Percentiles rank a stretch among this genome's conserved stretches.
Conservation (phyloP, 2,329 filamentous ascomycete species). For the Mycocentrospora acerina region DNA sequence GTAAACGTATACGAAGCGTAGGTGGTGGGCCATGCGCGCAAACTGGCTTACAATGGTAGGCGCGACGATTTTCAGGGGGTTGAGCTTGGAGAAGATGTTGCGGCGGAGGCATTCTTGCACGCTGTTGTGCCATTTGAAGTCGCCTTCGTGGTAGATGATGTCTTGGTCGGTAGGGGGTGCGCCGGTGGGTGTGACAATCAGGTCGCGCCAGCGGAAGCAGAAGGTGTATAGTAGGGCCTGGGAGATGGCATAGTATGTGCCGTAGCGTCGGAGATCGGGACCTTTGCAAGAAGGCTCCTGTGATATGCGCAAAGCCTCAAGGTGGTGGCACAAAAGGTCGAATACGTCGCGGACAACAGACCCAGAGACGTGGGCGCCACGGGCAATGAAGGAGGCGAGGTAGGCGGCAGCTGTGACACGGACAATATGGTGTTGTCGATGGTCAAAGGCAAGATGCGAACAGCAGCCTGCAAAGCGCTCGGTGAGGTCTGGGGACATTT, state of each 20-base stretch:
- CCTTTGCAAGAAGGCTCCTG: conserved; percentile 76
- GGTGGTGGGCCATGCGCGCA: conserved; percentile 79
- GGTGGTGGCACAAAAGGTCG: conserved; percentile 72
- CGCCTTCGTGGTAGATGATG: conserved; percentile 66
- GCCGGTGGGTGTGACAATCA: conserved; percentile 63
- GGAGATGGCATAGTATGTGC: conserved; percentile 82
- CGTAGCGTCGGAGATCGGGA: conserved; percentile 81
- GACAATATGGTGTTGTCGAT: conserved; percentile 62
- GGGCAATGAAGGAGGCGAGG: conserved; percentile 88
- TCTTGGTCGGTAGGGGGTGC: conserved; percentile 43
- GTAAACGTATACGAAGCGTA: conserved; percentile 87
- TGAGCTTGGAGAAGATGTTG: conserved; percentile 85
- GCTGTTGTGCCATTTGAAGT: conserved; percentile 75
- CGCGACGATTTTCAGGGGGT: conserved; percentile 92
- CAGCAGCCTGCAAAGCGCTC: conserved; percentile 82
- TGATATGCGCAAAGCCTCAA: conserved; percentile 71
- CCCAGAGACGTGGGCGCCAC: conserved; percentile 77
- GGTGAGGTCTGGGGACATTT: conserved; percentile 74
- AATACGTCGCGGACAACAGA: conserved; percentile 82
- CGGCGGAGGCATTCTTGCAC: conserved; percentile 73
- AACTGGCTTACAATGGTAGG: conserved; percentile 90
- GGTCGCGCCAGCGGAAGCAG: conserved; percentile 95
- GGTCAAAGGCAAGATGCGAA: conserved; percentile 70
- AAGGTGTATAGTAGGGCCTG: conserved; percentile 93
- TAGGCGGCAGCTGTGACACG: conserved; percentile 89